Evolutionary conservation across 129 eudicot genomes (phyloP).

Genomic region (Flaveria bidentis): DNA sequence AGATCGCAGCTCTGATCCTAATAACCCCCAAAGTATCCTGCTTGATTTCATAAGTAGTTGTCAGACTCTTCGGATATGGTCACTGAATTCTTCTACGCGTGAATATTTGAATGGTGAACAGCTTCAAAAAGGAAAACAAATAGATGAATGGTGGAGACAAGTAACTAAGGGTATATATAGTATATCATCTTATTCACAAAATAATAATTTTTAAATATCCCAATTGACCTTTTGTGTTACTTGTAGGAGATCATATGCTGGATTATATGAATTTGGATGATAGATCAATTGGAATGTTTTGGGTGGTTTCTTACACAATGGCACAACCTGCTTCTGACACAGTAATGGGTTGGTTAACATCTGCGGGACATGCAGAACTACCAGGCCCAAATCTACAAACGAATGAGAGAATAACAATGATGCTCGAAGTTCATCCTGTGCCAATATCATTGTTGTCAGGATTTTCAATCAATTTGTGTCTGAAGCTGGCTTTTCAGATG

Average conservation of each 20-base stretch:
- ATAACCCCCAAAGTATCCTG: constrained; percentile 79
- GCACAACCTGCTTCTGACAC: constrained; percentile 97
- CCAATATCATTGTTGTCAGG: constrained; percentile 85
- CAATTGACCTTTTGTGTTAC: constrained; percentile 13
- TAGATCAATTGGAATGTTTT: constrained; percentile 93
- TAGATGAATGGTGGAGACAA: constrained; percentile 99
- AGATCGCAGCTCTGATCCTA: constrained; percentile 86
- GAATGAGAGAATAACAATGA: constrained; percentile 71
- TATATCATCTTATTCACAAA: neutral
- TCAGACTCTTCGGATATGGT: constrained; percentile 93
- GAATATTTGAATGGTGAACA: constrained; percentile 84
- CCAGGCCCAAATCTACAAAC: constrained; percentile 69
- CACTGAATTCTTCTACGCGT: constrained; percentile 73
- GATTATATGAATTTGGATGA: constrained; percentile 95
- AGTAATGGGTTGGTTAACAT: constrained; percentile 79
- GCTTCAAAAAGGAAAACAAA: constrained; percentile 97
- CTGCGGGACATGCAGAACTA: constrained; percentile 74
- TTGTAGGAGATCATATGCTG: constrained; percentile 79
- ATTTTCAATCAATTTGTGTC: constrained; percentile 76
- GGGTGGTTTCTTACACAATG: constrained; percentile 99
- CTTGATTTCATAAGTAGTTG: constrained; percentile 98
- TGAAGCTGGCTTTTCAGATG: constrained; percentile 80
- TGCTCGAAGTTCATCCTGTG: constrained; percentile 90
- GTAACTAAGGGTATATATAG: constrained; percentile 66
- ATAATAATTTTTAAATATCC: neutral